These are phyloP conservation scores for Hygrophorus pudorinus DNA, from an alignment of 768 basidiomycete species.

Conservation along the genomic window DNA sequence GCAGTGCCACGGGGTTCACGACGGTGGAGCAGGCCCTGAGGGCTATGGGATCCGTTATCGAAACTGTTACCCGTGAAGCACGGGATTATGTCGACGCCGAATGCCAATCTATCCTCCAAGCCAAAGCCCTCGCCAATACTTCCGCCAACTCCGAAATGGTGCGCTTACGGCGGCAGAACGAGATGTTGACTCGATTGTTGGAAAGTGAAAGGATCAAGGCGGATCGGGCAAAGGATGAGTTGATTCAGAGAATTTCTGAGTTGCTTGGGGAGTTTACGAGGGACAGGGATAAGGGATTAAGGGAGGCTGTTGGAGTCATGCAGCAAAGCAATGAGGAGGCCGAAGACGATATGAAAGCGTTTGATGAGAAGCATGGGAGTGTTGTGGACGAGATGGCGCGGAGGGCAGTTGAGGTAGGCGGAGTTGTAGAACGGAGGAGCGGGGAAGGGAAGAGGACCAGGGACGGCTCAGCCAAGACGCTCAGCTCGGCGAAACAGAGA, in stretches of 20 bases:
- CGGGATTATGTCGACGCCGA: slow-evolving; percentile 48
- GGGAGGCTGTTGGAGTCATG: slow-evolving; percentile 43
- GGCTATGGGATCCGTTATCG: slow-evolving; percentile 48
- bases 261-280: slow-evolving; percentile 63
- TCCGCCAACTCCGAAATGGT: slow-evolving; percentile 43
- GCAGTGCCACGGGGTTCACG: slow-evolving; percentile 34
- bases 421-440: slow-evolving; percentile 32
- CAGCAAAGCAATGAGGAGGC: slow-evolving; percentile 46
- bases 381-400: slow-evolving; percentile 30
- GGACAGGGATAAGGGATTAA: slow-evolving; percentile 57
- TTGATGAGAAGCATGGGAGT: slow-evolving; percentile 39
- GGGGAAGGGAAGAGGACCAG: slow-evolving; percentile 43
- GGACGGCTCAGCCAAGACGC: slow-evolving; percentile 48
- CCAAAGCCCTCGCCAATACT: slow-evolving; percentile 37
- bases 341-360: slow-evolving; percentile 37
- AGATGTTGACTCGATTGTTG: slow-evolving; percentile 46
- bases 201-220: slow-evolving; percentile 58
- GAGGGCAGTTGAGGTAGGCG: slow-evolving; percentile 31
- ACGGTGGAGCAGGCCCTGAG: slow-evolving; percentile 49
- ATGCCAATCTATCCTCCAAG: slow-evolving; percentile 36
- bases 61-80: slow-evolving; percentile 48
- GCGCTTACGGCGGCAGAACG: slow-evolving; percentile 65
- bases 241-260: slow-evolving; percentile 65
- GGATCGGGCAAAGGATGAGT: slow-evolving; percentile 57
- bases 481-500: slow-evolving; percentile 26